Base-by-base conservation (phyloP, 768 basidiomycete genomes). In the Paxillus ammoniavirescens region DNA sequence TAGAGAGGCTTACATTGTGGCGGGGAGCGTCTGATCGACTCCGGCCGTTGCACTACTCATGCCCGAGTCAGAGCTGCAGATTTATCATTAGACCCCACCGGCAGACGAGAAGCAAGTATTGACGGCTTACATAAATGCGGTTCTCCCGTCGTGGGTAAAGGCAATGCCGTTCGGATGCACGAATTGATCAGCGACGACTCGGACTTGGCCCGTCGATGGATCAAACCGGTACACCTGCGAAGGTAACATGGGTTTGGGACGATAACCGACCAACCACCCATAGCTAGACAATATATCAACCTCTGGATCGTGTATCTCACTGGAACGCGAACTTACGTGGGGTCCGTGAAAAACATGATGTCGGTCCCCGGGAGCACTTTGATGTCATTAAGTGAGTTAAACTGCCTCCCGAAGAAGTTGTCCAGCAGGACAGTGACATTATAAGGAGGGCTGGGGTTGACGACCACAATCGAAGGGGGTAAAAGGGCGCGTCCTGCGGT, bases 341-440 rank as follows among this genome's bases (percentile, higher is more conserved):
- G 75, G 61, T 93, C 89, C 0, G 89, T 91, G 70, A 92, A 90
- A 71, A 87, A 90, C 2, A 91, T 59, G 37, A 80, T 80, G 36
- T 83, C 82, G 56, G 78, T 86, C 4, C 69, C 67, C 2, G 86
- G 87, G 49, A 89, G 83, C 3, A 90, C 73, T 60, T 88, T 90
- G 54, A 87, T 75, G 58, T 93, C 90, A 65, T 91, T 89, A 47
- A 92, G 66, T 1, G 89, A 89, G 69, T 88, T 91, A 72, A 91
- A 93, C 58, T 90, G 89, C 3, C 87, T 75, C 2, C 89, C 89
- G 60, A 81, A 87, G 69, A 79, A 89, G 71, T 91, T 92, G 69
- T 91, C 87, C 55, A 92, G 67, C 14, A 92, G 67, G 30, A 87
- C 78, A 0, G 86, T 90, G 4, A 79, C 71, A 51, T 90, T 87